These are phyloP conservation scores for Discostella pseudostelligera DNA, from an alignment of 108 stramenopile species.

Conservation along the genomic window DNA sequence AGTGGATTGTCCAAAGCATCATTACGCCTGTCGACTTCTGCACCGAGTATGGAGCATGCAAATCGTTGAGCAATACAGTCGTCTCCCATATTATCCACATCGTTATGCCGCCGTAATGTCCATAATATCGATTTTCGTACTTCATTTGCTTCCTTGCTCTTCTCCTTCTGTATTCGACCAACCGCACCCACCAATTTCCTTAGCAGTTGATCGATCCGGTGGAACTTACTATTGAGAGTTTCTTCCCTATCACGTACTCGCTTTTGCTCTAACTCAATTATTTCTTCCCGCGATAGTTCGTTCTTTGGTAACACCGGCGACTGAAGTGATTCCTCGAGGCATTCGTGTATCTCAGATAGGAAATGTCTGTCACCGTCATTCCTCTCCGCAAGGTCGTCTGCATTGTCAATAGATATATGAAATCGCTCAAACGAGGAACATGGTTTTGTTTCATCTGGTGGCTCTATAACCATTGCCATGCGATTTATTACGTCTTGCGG, in stretches of 20 bases:
- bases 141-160: slow-evolving; percentile 51
- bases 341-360: slow-evolving; percentile 6
- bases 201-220: slow-evolving; percentile 52
- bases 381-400: not conserved
- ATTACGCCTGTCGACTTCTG: slow-evolving; percentile 7
- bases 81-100: not conserved
- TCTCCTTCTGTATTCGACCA: slow-evolving; percentile 44
- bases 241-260: slow-evolving; percentile 22
- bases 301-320: slow-evolving; percentile 31
- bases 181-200: slow-evolving; percentile 58
- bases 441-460: slow-evolving; percentile 53
- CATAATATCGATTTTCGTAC: slow-evolving; percentile 51
- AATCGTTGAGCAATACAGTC: slow-evolving; percentile 11
- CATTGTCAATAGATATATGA: slow-evolving; percentile 35
- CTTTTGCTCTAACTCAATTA: slow-evolving; percentile 19
- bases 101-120: slow-evolving; percentile 1
- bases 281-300: slow-evolving; percentile 42
- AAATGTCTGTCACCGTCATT: not conserved
- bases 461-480: slow-evolving; percentile 56
- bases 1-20: slow-evolving; percentile 8
- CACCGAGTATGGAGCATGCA: slow-evolving; percentile 17
- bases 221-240: slow-evolving; percentile 46
- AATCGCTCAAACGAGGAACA: slow-evolving; percentile 32
- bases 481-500: slow-evolving; percentile 54
- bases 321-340: slow-evolving; percentile 28